phyloP scores from a whole-genome alignment of 2,329 filamentous ascomycete genomes.

The Sarocladiaceae sp. region DNA sequence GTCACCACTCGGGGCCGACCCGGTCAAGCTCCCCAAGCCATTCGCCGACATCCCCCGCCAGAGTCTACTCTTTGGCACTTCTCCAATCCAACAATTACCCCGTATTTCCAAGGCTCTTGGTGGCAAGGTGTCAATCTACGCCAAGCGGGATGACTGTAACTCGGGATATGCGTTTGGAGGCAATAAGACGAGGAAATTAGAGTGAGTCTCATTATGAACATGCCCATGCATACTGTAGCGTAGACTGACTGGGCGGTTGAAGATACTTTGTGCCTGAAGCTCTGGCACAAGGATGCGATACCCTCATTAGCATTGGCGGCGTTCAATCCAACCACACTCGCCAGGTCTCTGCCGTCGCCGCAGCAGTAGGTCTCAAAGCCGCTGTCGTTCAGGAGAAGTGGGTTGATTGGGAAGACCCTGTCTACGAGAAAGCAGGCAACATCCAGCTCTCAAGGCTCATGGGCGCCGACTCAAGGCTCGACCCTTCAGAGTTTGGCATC shows the following conservation, averaged over 20 bases:
- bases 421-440: constrained; percentile 64
- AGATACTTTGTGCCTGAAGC: constrained; percentile 64
- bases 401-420: constrained; percentile 57
- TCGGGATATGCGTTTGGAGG: constrained; percentile 29
- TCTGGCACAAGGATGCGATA: constrained; percentile 50
- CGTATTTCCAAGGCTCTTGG: constrained; percentile 59
- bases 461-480: constrained; percentile 59
- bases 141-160: constrained; percentile 27
- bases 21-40: constrained; percentile 52
- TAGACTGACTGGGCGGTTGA: not conserved
- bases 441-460: constrained; percentile 66
- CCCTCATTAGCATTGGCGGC: constrained; percentile 63
- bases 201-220: constrained; percentile 34
- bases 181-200: constrained; percentile 37
- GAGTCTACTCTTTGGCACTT: constrained; percentile 61
- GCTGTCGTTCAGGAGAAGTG: constrained; percentile 60
- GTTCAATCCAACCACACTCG: constrained; percentile 69
- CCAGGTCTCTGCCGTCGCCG: constrained; percentile 59
- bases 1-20: no score
- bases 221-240: not conserved
- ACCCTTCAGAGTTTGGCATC: constrained; percentile 60
- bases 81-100: constrained; percentile 63
- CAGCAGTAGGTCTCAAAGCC: constrained; percentile 51
- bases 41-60: constrained; percentile 61
- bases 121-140: constrained; percentile 58